A percentile compares a stretch with the other conserved stretches of the same genome.
These are phyloP conservation scores for Nitzschia palea DNA, from an alignment of 108 stramenopile genomes.

Conservation along the genomic window DNA sequence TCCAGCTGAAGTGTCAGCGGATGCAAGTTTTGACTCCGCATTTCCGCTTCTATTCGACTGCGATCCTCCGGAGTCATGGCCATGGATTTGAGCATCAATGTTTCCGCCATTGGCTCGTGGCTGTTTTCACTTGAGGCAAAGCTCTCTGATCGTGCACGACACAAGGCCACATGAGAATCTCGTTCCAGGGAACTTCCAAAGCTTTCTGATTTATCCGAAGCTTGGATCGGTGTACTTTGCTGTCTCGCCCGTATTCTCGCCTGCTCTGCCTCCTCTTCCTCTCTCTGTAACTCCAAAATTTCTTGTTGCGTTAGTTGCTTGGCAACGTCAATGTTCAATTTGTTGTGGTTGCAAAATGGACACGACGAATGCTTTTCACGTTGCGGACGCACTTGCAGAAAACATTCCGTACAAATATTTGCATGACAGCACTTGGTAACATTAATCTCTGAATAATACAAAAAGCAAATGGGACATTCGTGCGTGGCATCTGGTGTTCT, in stretches of 20 bases:
- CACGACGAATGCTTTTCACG: constrained; percentile 58
- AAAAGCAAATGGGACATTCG: constrained; percentile 92
- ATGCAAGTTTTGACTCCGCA: constrained; percentile 70
- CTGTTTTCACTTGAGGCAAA: constrained; percentile 25
- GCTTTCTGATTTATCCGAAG: not conserved
- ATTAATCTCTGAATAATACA: constrained; percentile 69
- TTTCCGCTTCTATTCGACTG: constrained; percentile 61
- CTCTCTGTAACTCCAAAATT: constrained; percentile 40
- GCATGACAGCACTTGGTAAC: constrained; percentile 79
- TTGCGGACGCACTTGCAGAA: constrained; percentile 73
- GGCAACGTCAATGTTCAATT: constrained; percentile 50
- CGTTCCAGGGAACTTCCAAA: constrained; percentile 75
- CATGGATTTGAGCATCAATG: constrained; percentile 32
- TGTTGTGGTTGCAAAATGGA: constrained; percentile 74
- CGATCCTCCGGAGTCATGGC: constrained; percentile 80
- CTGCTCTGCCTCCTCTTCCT: constrained; percentile 58
- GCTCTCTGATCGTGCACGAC: constrained; percentile 49
- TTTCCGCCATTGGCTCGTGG: not conserved
- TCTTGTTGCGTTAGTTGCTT: constrained; percentile 37
- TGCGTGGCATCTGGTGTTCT: constrained; percentile 32
- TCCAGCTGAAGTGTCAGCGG: constrained; percentile 60
- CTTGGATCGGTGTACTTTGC: not conserved
- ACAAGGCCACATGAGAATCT: constrained; percentile 48
- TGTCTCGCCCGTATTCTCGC: constrained; percentile 39
- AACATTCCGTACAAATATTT: constrained; percentile 86